Evolutionary conservation across 2,329 filamentous ascomycete genomes (phyloP).

Genomic region (Verticillium longisporum): DNA sequence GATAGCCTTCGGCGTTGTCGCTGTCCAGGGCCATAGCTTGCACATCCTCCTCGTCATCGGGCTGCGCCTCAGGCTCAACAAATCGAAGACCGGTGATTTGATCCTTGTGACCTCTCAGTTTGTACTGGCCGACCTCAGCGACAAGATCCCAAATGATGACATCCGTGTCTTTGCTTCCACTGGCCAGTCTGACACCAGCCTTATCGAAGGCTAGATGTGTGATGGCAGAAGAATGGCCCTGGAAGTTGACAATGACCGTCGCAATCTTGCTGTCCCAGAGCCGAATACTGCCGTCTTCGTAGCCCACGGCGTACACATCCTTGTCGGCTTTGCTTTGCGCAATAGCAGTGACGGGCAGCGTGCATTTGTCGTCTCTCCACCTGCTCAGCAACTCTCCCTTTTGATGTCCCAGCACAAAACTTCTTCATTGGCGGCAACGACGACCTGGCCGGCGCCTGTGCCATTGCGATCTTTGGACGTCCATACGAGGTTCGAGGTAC

Average conservation of each 20-base stretch:
- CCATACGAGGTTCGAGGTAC: slow-evolving; percentile 89
- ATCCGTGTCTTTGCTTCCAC: slow-evolving; percentile 89
- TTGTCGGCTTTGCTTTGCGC: slow-evolving; percentile 80
- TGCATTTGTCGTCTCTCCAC: slow-evolving; percentile 81
- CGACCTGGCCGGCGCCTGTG: slow-evolving; percentile 73
- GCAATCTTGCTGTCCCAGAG: slow-evolving; percentile 91
- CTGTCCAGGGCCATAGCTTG: slow-evolving; percentile 48
- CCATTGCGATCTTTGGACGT: slow-evolving; percentile 45
- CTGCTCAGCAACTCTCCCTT: slow-evolving; percentile 80
- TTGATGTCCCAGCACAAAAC: slow-evolving; percentile 96
- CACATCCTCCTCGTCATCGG: slow-evolving; percentile 44
- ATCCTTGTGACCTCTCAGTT: slow-evolving; percentile 90
- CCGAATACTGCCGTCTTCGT: slow-evolving; percentile 90
- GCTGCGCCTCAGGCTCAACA: slow-evolving; percentile 51
- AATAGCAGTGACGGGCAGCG: slow-evolving; percentile 78
- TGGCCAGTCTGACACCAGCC: slow-evolving; percentile 81
- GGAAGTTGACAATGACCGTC: slow-evolving; percentile 89
- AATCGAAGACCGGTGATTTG: slow-evolving; percentile 88
- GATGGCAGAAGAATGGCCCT: slow-evolving; percentile 92
- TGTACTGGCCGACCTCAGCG: slow-evolving; percentile 87
- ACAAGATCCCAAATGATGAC: slow-evolving; percentile 95
- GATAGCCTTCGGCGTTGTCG: slow-evolving; percentile 55
- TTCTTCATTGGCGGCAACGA: slow-evolving; percentile 90
- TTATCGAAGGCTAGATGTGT: slow-evolving; percentile 81
- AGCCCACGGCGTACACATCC: slow-evolving; percentile 91